Evolutionary conservation across 1,139 yeast genomes (phyloP).

Genomic region (Scheffersomyces lignicola): DNA sequence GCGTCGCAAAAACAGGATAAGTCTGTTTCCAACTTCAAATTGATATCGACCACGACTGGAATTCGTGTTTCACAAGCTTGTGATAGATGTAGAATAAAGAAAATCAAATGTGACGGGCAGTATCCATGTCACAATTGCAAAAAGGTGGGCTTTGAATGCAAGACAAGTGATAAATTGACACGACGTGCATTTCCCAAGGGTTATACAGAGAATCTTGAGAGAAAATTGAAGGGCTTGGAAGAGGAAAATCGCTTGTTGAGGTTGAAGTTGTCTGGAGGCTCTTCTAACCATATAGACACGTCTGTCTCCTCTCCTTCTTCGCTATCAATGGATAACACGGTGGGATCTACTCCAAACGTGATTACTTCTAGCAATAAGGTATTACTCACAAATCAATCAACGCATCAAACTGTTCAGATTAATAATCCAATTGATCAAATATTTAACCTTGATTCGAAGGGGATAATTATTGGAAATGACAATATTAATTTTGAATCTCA

Average conservation of each 20-base stretch:
- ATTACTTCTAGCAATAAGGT: conserved; percentile 15
- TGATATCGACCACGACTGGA: conserved; percentile 42
- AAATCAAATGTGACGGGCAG: conserved; percentile 74
- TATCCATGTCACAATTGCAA: conserved; percentile 70
- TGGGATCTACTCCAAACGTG: conserved; percentile 8
- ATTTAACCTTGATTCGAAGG: conserved; percentile 46
- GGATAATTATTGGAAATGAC: conserved; percentile 50
- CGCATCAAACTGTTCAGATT: conserved; percentile 27
- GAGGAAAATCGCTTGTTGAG: conserved; percentile 51
- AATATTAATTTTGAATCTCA: conserved; percentile 51
- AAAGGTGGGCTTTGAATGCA: conserved; percentile 64
- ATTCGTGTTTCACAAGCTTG: conserved; percentile 72
- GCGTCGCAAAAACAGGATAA: conserved; percentile 14
- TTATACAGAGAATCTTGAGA: conserved; percentile 72
- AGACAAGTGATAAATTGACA: conserved; percentile 69
- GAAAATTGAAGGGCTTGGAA: conserved; percentile 58
- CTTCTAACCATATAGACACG: neutral
- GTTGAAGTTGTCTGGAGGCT: conserved; percentile 10
- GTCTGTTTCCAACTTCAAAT: conserved; percentile 31
- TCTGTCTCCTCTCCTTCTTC: conserved; percentile 3
- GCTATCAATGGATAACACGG: neutral
- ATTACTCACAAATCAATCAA: conserved; percentile 13
- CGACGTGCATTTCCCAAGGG: conserved; percentile 76
- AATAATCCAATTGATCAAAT: conserved; percentile 52
- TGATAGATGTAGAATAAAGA: conserved; percentile 74